phyloP scores from a whole-genome alignment of 1,284 basidiomycete genomes.

The Marasmius sp. region DNA sequence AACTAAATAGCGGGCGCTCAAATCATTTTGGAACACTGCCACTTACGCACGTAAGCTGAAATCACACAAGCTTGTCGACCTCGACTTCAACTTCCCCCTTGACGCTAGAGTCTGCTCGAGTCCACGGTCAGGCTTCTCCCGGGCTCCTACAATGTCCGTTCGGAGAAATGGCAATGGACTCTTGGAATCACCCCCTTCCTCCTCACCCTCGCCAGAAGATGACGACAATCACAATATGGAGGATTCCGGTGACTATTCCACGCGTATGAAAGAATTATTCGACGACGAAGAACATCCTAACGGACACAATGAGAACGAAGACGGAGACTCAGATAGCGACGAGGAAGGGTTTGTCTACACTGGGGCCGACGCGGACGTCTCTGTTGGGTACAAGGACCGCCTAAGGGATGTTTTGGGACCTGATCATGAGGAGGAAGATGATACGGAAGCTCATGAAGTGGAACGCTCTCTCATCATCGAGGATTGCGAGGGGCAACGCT shows the following conservation, averaged over 20 bases:
- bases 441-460: constrained; percentile 44
- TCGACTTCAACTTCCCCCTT: too few relatives aligned
- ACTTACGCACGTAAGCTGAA: too few relatives aligned
- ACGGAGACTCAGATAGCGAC: constrained; percentile 45
- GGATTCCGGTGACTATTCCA: constrained; percentile 61
- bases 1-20: too few relatives aligned
- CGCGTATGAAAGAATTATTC: constrained; percentile 74
- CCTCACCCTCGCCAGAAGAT: constrained; percentile 25
- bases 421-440: constrained; percentile 56
- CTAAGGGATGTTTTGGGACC: constrained; percentile 72
- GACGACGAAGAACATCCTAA: constrained; percentile 47
- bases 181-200: neutral
- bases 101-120: neutral
- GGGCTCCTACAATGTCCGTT: neutral
- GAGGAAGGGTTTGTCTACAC: constrained; percentile 72
- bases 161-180: neutral
- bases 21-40: too few relatives aligned
- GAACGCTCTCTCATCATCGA: constrained; percentile 45
- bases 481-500: constrained; percentile 22
- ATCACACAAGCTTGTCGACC: too few relatives aligned
- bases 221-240: constrained; percentile 21
- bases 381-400: constrained; percentile 59
- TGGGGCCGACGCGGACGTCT: constrained; percentile 59
- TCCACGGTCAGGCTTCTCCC: neutral
- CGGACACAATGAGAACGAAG: constrained; percentile 36